Conservation (phyloP, 2,329 filamentous ascomycete species). For the Trichoderma endophyticum region DNA sequence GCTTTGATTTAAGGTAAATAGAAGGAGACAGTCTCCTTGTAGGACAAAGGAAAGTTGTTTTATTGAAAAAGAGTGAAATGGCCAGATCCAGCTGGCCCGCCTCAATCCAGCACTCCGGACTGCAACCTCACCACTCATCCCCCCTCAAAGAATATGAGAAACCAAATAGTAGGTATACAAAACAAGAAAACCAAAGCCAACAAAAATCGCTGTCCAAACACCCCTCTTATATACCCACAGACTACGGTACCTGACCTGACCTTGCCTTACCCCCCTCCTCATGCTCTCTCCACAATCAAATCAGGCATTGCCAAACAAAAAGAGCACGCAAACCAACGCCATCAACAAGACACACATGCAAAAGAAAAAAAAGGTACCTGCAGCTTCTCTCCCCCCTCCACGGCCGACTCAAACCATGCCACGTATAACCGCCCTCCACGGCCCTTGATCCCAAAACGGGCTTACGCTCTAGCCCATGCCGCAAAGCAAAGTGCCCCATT, state of each 20-base stretch:
- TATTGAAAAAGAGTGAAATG: neutral
- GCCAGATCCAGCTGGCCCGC: neutral
- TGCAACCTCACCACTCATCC: neutral
- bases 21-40: neutral
- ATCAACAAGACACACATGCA: neutral
- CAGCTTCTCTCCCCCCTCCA: neutral
- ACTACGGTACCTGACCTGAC: neutral
- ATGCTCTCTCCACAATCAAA: neutral
- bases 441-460: neutral
- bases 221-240: neutral
- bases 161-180: neutral
- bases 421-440: conserved; percentile 1
- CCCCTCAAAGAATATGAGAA: neutral
- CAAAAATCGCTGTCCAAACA: neutral
- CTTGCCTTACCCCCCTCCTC: neutral
- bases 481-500: neutral
- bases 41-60: neutral
- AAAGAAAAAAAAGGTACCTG: conserved; percentile 3
- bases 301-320: neutral
- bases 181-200: neutral
- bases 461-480: neutral
- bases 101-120: neutral
- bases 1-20: neutral
- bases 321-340: neutral
- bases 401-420: conserved; percentile 8